phyloP scores from a whole-genome alignment of 345 rosid genomes.

The Turritis glabra region DNA sequence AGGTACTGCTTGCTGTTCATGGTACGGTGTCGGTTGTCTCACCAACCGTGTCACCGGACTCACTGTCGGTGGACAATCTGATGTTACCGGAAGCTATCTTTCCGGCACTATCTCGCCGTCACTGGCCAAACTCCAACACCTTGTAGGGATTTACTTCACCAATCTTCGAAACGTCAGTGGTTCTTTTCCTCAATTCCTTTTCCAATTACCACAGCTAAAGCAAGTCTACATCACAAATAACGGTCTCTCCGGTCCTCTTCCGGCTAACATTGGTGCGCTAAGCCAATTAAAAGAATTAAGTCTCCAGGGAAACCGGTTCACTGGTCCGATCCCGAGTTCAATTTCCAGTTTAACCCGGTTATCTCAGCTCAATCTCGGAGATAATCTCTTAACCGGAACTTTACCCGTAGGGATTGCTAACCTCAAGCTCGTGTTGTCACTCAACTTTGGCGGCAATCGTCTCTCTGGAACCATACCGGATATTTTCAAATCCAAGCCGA shows the following conservation, averaged over 20 bases:
- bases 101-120: not conserved
- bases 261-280: not conserved
- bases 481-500: constrained; percentile 44
- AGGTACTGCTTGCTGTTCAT: not conserved
- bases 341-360: not conserved
- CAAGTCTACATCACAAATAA: not conserved
- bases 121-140: not conserved
- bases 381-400: constrained; percentile 37
- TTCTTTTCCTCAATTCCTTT: not conserved
- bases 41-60: not conserved
- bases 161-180: not conserved
- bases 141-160: not conserved
- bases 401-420: constrained; percentile 49
- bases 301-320: not conserved
- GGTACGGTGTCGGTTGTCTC: not conserved
- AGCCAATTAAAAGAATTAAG: not conserved
- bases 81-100: not conserved
- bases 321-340: not conserved
- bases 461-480: constrained; percentile 60
- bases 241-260: not conserved
- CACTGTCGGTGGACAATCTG: not conserved
- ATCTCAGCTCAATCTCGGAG: not conserved
- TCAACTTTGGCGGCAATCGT: constrained; percentile 45
- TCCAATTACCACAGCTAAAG: not conserved
- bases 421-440: constrained; percentile 38